Evolutionary conservation across 768 basidiomycete genomes (phyloP), one percentile per base, ranked within the genome.

Genomic region (Leccinellum luteum): DNA sequence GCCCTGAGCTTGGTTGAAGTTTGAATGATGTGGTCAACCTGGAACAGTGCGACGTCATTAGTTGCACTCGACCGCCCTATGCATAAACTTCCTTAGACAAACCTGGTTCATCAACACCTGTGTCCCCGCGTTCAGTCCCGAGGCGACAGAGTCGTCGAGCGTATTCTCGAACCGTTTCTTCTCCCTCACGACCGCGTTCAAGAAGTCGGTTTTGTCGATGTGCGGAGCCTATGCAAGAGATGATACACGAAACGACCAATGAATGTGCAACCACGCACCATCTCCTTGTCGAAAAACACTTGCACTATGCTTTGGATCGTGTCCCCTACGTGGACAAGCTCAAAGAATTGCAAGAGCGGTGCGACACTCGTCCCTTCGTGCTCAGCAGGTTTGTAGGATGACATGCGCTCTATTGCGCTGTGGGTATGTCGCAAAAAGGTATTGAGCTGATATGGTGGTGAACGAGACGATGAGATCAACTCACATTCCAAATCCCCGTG

Each of bases 231-330:
- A 4, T 7, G 15, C 19, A 12, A 25, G 50, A 8, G 19, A 19
- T 14, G 1, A 15, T 21, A 14, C 6, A 31, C 17, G 30, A 48
- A 21, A 21, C 32, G 9, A 6, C 19, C 15, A 10, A 41, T n/a
- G 35, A 30, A 15, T 5, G 19, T 2, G 10, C 7, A 15, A 38
- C 6, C 1, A 57, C 86, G 25, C 59, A 90, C 92, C 74, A 98
- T 76, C 65, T 97, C 96, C 67, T 95, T 95, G 68, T 98, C 97
- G 67, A 96, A 99, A 72, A 95, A 99, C 2, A 98, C 97, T 64
- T 99, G 94, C 6, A 97, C 85, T 86, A 98, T 98, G 17, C 88
- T 92, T 73, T 96, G 93, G 45, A 98, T 98, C 15, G 92, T 99
- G 68, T 99, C 96, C 1, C 94, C 97, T 15, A 98, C 79, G 74